Conservation (phyloP, 345 rosid genomes). For the Pelargonium nanum region DNA sequence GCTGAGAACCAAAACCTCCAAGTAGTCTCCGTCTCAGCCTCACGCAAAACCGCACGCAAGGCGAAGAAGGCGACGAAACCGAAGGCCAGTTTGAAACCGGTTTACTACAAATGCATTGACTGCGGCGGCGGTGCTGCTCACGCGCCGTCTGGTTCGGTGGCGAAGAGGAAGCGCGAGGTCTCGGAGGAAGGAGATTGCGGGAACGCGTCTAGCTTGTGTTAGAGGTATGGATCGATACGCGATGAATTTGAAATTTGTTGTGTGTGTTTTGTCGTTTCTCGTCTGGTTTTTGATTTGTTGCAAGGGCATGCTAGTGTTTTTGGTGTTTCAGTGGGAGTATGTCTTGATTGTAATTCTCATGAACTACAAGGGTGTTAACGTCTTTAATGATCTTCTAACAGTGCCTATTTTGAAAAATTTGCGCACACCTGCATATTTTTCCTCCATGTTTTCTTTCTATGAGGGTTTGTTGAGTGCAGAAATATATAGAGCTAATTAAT, state of each 20-base stretch:
- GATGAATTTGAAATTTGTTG: too few species aligned
- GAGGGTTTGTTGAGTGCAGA: too few species aligned
- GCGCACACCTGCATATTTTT: too few species aligned
- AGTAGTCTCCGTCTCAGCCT: background rate
- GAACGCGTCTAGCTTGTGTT: background rate
- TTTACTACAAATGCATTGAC: too few species aligned
- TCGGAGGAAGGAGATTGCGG: background rate
- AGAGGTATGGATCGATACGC: background rate
- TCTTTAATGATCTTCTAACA: background rate
- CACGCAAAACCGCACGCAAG: background rate
- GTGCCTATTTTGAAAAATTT: too few species aligned
- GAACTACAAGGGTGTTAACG: background rate
- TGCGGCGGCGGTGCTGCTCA: background rate
- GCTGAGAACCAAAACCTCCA: background rate
- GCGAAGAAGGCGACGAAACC: background rate
- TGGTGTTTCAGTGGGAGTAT: too few species aligned
- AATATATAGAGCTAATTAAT: too few species aligned
- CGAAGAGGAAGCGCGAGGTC: background rate
- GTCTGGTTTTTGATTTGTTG: too few species aligned
- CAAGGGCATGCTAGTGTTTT: too few species aligned
- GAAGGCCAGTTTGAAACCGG: background rate
- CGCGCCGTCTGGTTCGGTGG: background rate
- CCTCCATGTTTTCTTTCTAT: too few species aligned
- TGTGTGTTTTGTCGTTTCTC: too few species aligned
- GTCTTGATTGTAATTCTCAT: background rate